Evolutionary conservation across 495 filamentous ascomycete species (phyloP).

Genomic region (Tuber umbilicatum): DNA sequence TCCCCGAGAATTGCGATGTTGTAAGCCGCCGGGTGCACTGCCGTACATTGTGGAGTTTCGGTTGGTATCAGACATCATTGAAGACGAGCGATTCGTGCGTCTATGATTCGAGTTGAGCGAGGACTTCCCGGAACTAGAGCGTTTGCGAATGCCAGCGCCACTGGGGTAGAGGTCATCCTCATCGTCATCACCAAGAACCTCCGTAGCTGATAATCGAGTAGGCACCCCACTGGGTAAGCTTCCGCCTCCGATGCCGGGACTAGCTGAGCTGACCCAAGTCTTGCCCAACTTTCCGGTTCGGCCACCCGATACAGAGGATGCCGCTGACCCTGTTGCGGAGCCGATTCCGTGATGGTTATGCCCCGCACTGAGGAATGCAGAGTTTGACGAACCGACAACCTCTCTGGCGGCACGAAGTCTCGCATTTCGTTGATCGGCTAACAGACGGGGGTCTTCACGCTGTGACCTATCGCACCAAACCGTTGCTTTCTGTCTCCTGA

Average conservation of each 20-base stretch:
- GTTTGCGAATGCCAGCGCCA: constrained; percentile 60
- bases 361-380: constrained; percentile 24
- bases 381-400: constrained; percentile 53
- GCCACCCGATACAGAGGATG: constrained; percentile 32
- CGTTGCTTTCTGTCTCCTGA: constrained; percentile 93
- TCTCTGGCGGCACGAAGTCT: constrained; percentile 79
- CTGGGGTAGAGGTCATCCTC: constrained; percentile 58
- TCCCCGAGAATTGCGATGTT: constrained; percentile 30
- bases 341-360: constrained; percentile 34
- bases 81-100: constrained; percentile 44
- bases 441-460: constrained; percentile 76
- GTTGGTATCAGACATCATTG: constrained; percentile 34
- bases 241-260: constrained; percentile 28
- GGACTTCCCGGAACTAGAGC: constrained; percentile 68
- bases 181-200: constrained; percentile 78
- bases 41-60: constrained; percentile 21
- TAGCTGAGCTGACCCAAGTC: constrained; percentile 24
- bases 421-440: constrained; percentile 71
- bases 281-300: constrained; percentile 33
- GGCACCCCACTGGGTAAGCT: constrained; percentile 62
- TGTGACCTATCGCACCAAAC: constrained; percentile 98
- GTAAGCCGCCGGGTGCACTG: constrained; percentile 11
- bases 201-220: constrained; percentile 82
- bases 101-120: constrained; percentile 54
- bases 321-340: constrained; percentile 33